phyloP scores from a whole-genome alignment of 1,284 basidiomycete species.

The Stygiomarasmius scandens region DNA sequence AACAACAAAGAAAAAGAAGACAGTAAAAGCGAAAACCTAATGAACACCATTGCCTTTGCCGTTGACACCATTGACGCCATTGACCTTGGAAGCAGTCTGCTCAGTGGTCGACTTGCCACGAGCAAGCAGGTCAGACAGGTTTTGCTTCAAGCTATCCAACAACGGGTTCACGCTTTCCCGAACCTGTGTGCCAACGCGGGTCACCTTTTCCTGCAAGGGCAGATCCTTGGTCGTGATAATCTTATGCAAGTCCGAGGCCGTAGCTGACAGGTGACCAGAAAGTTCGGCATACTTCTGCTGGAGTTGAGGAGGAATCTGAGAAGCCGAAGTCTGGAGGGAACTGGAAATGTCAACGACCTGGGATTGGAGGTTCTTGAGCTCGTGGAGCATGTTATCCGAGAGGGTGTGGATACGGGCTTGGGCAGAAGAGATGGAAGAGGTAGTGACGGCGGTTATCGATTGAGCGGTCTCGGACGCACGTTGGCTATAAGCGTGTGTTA shows the following conservation, averaged over 20 bases:
- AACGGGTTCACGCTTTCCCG: conserved; percentile 60
- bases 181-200: conserved; percentile 58
- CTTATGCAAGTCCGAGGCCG: conserved; percentile 51
- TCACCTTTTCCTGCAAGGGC: conserved; percentile 62
- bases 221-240: conserved; percentile 57
- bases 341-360: conserved; percentile 58
- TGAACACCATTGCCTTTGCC: too few species aligned
- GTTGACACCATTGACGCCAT: neutral
- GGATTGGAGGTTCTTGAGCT: conserved; percentile 66
- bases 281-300: conserved; percentile 21
- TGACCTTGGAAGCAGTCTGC: neutral
- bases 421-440: conserved; percentile 41
- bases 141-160: conserved; percentile 38
- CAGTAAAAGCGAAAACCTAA: too few species aligned
- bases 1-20: neutral
- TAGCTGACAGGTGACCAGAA: conserved; percentile 26
- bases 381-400: conserved; percentile 56
- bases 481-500: conserved; percentile 46
- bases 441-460: conserved; percentile 57
- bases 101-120: neutral
- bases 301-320: conserved; percentile 36
- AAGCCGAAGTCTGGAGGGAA: conserved; percentile 55
- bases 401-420: conserved; percentile 46
- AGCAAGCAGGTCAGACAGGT: conserved; percentile 4
- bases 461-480: conserved; percentile 70